Evolutionary conservation across 2,329 filamentous ascomycete species (phyloP).

Genomic region (Chaetomiaceae sp.): DNA sequence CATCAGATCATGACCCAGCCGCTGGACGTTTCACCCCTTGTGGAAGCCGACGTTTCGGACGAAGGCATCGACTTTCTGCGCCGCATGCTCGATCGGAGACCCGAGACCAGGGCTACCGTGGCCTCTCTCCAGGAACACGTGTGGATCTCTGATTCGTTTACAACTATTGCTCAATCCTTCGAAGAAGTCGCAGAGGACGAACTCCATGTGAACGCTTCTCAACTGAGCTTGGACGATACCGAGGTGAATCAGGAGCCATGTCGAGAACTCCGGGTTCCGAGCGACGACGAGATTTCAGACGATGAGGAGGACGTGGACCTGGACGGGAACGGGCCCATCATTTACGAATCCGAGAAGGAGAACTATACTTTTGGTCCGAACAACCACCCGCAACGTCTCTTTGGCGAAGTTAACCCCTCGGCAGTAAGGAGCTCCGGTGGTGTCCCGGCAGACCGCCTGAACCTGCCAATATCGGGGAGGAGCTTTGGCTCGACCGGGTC

Average conservation of each 20-base stretch:
- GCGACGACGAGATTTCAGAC: slow-evolving; percentile 29
- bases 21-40: slow-evolving; percentile 62
- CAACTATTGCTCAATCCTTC: slow-evolving; percentile 39
- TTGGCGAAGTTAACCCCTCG: slow-evolving; percentile 52
- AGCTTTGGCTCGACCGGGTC: slow-evolving; percentile 27
- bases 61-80: slow-evolving; percentile 68
- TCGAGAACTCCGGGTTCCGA: slow-evolving; percentile 17
- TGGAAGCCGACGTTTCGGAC: slow-evolving; percentile 54
- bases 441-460: slow-evolving; percentile 44
- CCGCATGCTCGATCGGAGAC: slow-evolving; percentile 77
- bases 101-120: slow-evolving; percentile 70
- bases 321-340: slow-evolving; percentile 38
- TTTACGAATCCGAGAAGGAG: slow-evolving; percentile 72
- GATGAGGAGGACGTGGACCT: slow-evolving; percentile 30
- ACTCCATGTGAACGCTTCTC: slow-evolving; percentile 55
- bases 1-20: slow-evolving; percentile 78
- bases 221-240: slow-evolving; percentile 56
- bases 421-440: slow-evolving; percentile 50
- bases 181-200: slow-evolving; percentile 61
- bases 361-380: slow-evolving; percentile 63
- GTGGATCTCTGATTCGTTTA: slow-evolving; percentile 56
- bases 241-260: slow-evolving; percentile 22
- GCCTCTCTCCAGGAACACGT: slow-evolving; percentile 62
- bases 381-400: slow-evolving; percentile 40
- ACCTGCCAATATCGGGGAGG: slow-evolving; percentile 39